Base-by-base conservation (phyloP, 305 asterid species). In the Plantago lanceolata region DNA sequence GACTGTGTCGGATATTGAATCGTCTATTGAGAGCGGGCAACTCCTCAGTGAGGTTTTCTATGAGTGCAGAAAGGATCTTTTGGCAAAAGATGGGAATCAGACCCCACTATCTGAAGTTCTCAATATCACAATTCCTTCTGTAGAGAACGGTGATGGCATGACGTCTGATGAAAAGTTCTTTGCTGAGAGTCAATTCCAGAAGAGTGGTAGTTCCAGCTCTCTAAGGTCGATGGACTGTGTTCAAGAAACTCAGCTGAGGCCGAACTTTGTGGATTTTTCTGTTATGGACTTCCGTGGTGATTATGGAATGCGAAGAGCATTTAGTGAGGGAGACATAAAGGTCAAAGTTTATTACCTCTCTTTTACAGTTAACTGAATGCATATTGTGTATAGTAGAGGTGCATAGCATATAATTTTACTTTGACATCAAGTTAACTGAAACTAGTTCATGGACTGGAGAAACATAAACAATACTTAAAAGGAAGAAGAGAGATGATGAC, bases 271-370 rank as follows among this genome's bases (percentile, higher is more conserved):
- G 9, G 95, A 90, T 71, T 85, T 81, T 62, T 84, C 86, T 0
- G 86, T 68, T 56, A 21, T 90, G 79, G 93, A 87, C 80, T 86
- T 87, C 16, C 1, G 28, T 24, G 28, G 28, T 24, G 88, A 82
- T 19, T 77, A 83, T 71, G 93, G 95, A 62, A 90, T 90, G 95
- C 89, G 99, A 57, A 82, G 99, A 73, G 86, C 97, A 11, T 88
- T 68, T 75, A 94, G 99, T 56, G 99, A 94, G 61, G 99, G 99
- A 68, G 97, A 94, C 79, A 84, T 94, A 43, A 79, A 90, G 97
- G 97, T 90, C 71, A 24, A 24, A 24, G 28, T 24, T 24, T 24
- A 24, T 24, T 24, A 48, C 58, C 48, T 71, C 75, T 66, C 68
- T 61, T 40, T 40, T 40, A 37, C 12, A 37, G 11, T 24, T 24